Evolutionary conservation across 139 green algal genomes (phyloP), one percentile per base, ranked within the genome.

Genomic region (Diplosphaera chodatii): DNA sequence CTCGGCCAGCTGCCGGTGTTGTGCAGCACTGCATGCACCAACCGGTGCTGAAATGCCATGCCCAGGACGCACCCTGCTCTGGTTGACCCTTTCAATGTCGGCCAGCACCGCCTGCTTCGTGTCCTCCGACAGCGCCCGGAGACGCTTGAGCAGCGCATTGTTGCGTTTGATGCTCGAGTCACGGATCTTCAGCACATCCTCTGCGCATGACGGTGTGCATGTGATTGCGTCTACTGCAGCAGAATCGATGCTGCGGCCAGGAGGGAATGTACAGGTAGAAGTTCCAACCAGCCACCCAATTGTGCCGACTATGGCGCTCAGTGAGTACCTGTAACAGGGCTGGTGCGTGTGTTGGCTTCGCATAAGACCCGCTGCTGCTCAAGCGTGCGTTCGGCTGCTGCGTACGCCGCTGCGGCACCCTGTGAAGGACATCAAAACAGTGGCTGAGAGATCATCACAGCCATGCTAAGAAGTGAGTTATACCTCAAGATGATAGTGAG

Each of bases 111-210:
- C 48, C 6, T 72, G 55, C 25, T 70, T 71, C 27, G 77, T 84
- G 30, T 95, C 90, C 32, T 92, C 85, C 3, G 69, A 85, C n/a
- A 97, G 56, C 55, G 70, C 31, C 25, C 75, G 72, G 33, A 99
- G 81, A 78, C 93, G 95, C 73, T 95, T 94, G 25, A 92, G 90
- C 8, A 98, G 71, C 1, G 89, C 85, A 0, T 81, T 91, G 80
- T 98, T 98, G 41, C 84, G 82, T 77, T 98, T 99, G 37, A 99
- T 88, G 76, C 84, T 93, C 31, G 84, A 90, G 76, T 99, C 94
- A 27, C 93, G 80, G 56, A 70, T 64, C 27, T 84, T 87, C 2
- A 96, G 76, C 59, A 85, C 73, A 1, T 74, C 64, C 23, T 87
- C 83, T 59, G 48, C 48, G 16, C 10, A 48, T 10, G 10, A 10